These are phyloP conservation scores for Candolleomyces eurysporus DNA, from an alignment of 768 basidiomycete species.

Conservation along the genomic window DNA sequence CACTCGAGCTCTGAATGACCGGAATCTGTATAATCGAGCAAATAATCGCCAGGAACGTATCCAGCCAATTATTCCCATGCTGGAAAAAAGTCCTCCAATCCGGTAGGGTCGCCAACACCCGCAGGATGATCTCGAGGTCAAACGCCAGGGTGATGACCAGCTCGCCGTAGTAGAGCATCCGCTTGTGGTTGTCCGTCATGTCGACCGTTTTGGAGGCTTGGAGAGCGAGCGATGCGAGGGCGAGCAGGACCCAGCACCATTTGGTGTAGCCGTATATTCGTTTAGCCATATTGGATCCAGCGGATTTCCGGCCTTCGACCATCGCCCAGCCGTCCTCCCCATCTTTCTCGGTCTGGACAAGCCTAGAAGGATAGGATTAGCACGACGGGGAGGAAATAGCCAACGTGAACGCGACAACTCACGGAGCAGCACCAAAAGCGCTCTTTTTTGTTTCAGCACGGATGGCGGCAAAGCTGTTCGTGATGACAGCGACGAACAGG, in stretches of 20 bases:
- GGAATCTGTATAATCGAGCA: constrained; percentile 87
- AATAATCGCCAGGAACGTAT: constrained; percentile 70
- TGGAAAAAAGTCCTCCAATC: constrained; percentile 80
- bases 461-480: constrained; percentile 88
- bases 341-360: constrained; percentile 45
- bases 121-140: constrained; percentile 82
- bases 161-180: constrained; percentile 63
- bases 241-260: constrained; percentile 76
- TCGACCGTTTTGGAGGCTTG: constrained; percentile 68
- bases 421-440: constrained; percentile 86
- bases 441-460: constrained; percentile 83
- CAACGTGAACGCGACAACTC: constrained; percentile 30
- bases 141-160: constrained; percentile 79
- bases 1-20: constrained; percentile 53
- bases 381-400: too few species aligned
- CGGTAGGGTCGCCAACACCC: constrained; percentile 69
- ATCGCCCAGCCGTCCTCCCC: constrained; percentile 63
- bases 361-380: constrained; percentile 16
- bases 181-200: constrained; percentile 42
- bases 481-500: constrained; percentile 93
- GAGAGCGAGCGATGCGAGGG: constrained; percentile 65
- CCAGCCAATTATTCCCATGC: constrained; percentile 67
- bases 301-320: constrained; percentile 41
- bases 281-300: constrained; percentile 48
- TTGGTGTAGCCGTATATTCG: constrained; percentile 55